Evolutionary conservation across 1,284 basidiomycete genomes (phyloP), one percentile per base, ranked within the genome.

Genomic region (Trametes polyzona): DNA sequence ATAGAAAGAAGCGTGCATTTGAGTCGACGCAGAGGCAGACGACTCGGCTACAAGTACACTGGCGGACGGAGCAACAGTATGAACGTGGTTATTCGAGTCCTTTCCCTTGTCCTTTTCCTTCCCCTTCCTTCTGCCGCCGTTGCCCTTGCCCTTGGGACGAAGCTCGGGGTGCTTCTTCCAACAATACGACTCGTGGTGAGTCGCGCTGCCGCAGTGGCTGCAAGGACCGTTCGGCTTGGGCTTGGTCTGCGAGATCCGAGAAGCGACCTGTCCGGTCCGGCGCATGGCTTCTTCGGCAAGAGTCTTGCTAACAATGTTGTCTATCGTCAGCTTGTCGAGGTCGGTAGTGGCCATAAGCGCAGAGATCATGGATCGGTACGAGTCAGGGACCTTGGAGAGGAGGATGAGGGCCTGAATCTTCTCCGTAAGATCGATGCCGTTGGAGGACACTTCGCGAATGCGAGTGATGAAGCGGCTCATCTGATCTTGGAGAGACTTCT

Each of bases 101-200:
- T 52, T 52, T 23, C 32, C 49, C 40, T 52, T 52, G 7, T 24
- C 40, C 17, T 52, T 52, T 4, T 42, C 49, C 49, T 52, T 52
- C 21, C 33, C 32, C 32, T 52, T 52, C 7, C 49, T 19, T n/a
- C n/a, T n/a, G n/a, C n/a, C n/a, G n/a, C n/a, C n/a, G n/a, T n/a
- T n/a, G n/a, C n/a, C n/a, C n/a, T n/a, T n/a, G n/a, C n/a, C n/a
- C n/a, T n/a, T n/a, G n/a, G n/a, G n/a, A n/a, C n/a, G n/a, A n/a
- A n/a, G n/a, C n/a, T n/a, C n/a, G n/a, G n/a, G n/a, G n/a, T n/a
- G n/a, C n/a, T n/a, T n/a, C n/a, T n/a, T n/a, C n/a, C n/a, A n/a
- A n/a, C n/a, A n/a, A n/a, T n/a, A n/a, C n/a, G n/a, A n/a, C n/a
- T n/a, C n/a, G n/a, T n/a, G n/a, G n/a, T n/a, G n/a, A n/a, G 36